Conservation (phyloP, 495 filamentous ascomycete genomes). For the Amorphotheca resinae region DNA sequence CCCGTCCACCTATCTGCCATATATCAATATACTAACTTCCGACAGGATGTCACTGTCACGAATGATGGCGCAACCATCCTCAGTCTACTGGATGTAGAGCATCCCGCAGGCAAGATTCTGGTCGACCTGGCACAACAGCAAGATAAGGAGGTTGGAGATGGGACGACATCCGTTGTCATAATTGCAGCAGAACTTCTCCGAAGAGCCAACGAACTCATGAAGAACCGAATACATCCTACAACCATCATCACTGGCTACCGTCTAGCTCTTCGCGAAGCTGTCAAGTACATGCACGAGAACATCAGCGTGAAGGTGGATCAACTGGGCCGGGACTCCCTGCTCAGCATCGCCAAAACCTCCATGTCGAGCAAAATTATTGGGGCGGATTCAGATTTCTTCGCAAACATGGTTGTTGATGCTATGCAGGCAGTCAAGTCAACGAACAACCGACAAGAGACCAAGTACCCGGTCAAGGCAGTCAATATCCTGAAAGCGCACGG, state of each 20-base stretch:
- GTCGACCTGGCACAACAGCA: slow-evolving; percentile 97
- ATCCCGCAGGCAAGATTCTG: slow-evolving; percentile 95
- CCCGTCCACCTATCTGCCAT: slow-evolving; percentile 7
- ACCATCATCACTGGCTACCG: slow-evolving; percentile 98
- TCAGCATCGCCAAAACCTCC: slow-evolving; percentile 96
- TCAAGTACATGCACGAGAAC: slow-evolving; percentile 98
- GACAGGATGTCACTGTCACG: slow-evolving; percentile 93
- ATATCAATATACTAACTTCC: slow-evolving; percentile 16
- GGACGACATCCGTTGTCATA: slow-evolving; percentile 93
- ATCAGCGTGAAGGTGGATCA: slow-evolving; percentile 88
- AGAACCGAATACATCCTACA: slow-evolving; percentile 98
- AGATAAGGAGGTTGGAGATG: slow-evolving; percentile 97
- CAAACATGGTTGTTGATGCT: slow-evolving; percentile 92
- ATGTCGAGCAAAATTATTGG: slow-evolving; percentile 99
- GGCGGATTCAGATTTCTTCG: slow-evolving; percentile 90
- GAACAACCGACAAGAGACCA: slow-evolving; percentile 79
- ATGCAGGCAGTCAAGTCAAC: slow-evolving; percentile 90
- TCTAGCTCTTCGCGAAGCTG: slow-evolving; percentile 86
- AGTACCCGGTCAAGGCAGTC: slow-evolving; percentile 98
- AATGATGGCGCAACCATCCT: slow-evolving; percentile 98
- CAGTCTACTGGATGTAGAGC: slow-evolving; percentile 86
- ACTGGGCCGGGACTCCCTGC: slow-evolving; percentile 73
- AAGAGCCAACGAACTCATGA: slow-evolving; percentile 94
- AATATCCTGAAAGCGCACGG: slow-evolving; percentile 98
- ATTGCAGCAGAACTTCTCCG: slow-evolving; percentile 93